These are phyloP conservation scores for Draba incana DNA, from an alignment of 345 rosid genomes.

Conservation along the genomic window DNA sequence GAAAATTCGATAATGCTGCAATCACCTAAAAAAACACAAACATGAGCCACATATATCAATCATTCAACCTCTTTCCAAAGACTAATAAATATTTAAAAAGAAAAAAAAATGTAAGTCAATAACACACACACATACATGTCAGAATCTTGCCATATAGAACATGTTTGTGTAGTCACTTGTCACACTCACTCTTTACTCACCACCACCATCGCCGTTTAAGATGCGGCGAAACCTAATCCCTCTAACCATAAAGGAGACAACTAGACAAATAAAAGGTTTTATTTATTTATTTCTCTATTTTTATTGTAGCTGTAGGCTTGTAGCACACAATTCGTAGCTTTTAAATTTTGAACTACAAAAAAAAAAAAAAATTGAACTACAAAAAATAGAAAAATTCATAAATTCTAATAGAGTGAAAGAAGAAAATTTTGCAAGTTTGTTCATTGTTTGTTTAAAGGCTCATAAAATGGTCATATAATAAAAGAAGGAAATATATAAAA, in stretches of 20 bases:
- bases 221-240: slow-evolving; percentile 25
- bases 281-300: too few species aligned
- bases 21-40: too few species aligned
- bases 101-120: too few species aligned
- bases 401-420: neutral
- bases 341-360: neutral
- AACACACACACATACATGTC: neutral
- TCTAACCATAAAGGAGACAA: too few species aligned
- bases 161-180: slow-evolving; percentile 26
- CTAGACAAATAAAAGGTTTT: too few species aligned
- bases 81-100: too few species aligned
- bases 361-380: neutral
- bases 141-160: slow-evolving; percentile 9
- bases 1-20: too few species aligned
- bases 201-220: neutral
- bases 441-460: slow-evolving; percentile 1
- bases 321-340: neutral
- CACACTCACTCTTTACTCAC: slow-evolving; percentile 15
- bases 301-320: too few species aligned
- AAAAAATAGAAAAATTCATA: neutral
- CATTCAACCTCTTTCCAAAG: too few species aligned
- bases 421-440: neutral
- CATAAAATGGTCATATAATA: neutral
- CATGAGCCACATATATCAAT: too few species aligned
- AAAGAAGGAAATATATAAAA: neutral